These are phyloP conservation scores for Alnus rubra DNA, from an alignment of 306 rosid species.

Conservation along the genomic window DNA sequence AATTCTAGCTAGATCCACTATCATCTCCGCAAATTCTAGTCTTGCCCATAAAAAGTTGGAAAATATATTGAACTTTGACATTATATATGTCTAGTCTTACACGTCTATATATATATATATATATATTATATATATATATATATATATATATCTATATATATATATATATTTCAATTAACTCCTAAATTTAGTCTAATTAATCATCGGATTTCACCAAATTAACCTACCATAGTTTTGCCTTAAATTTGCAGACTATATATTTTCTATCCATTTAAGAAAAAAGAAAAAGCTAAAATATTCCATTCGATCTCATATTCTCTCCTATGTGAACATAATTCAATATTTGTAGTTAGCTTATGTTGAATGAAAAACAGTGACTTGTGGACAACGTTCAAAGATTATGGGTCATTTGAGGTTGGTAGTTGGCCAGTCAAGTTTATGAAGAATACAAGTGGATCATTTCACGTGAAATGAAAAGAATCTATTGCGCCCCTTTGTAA, in stretches of 20 bases:
- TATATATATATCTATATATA: too few species aligned
- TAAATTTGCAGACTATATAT: not conserved
- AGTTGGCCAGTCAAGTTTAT: conserved; percentile 1
- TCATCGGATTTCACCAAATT: not conserved
- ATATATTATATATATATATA: too few species aligned
- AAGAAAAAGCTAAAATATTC: not conserved
- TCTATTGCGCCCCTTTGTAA: too few species aligned
- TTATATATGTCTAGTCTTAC: not conserved
- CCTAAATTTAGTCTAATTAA: not conserved
- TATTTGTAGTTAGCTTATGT: not conserved
- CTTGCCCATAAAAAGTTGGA: too few species aligned
- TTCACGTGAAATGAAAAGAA: too few species aligned
- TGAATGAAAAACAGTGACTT: not conserved
- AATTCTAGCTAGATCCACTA: not conserved
- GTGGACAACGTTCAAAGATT: not conserved
- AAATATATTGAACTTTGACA: not conserved
- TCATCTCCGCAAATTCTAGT: not conserved
- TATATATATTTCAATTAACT: too few species aligned
- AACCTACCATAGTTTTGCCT: not conserved
- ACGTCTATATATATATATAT: too few species aligned
- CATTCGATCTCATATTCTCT: not conserved
- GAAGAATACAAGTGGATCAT: not conserved
- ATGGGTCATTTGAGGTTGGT: not conserved
- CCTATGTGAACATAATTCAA: not conserved
- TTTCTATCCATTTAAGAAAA: not conserved